Evolutionary conservation across 352 stramenopile genomes (phyloP).

Genomic region (Phytophthora pini): DNA sequence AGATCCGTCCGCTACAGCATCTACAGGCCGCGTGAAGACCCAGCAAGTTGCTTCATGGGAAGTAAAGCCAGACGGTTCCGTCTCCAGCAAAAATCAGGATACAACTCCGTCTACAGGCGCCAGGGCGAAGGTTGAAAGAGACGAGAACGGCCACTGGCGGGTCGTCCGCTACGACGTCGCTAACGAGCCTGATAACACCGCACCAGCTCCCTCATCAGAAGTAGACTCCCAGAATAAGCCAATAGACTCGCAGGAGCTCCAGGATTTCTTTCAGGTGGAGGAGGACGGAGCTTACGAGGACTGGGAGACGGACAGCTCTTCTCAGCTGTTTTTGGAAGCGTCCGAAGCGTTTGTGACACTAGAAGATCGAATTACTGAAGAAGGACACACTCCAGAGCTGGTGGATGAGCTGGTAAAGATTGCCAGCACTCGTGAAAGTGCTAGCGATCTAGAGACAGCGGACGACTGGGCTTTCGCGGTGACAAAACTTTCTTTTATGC

Average conservation of each 20-base stretch:
- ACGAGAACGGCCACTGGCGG: conserved; percentile 19
- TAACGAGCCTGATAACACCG: not conserved
- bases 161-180: conserved; percentile 13
- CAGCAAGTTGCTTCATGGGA: conserved; percentile 28
- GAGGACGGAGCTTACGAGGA: conserved; percentile 16
- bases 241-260: not conserved
- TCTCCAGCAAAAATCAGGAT: conserved; percentile 15
- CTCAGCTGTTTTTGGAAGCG: conserved; percentile 31
- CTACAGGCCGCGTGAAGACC: not conserved
- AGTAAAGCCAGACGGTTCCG: conserved; percentile 29
- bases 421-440: not conserved
- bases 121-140: conserved; percentile 17
- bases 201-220: not conserved
- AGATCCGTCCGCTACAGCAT: conserved; percentile 8
- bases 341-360: conserved; percentile 58
- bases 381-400: conserved; percentile 52
- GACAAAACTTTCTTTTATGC: conserved; percentile 64
- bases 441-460: conserved; percentile 16
- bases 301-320: conserved; percentile 10
- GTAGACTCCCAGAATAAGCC: not conserved
- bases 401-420: conserved; percentile 45
- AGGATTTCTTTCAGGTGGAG: conserved; percentile 5
- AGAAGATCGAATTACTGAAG: conserved; percentile 53
- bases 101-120: not conserved
- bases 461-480: conserved; percentile 61